Conservation (phyloP, 148 eudicot genomes). For the Camellia sinensis region DNA sequence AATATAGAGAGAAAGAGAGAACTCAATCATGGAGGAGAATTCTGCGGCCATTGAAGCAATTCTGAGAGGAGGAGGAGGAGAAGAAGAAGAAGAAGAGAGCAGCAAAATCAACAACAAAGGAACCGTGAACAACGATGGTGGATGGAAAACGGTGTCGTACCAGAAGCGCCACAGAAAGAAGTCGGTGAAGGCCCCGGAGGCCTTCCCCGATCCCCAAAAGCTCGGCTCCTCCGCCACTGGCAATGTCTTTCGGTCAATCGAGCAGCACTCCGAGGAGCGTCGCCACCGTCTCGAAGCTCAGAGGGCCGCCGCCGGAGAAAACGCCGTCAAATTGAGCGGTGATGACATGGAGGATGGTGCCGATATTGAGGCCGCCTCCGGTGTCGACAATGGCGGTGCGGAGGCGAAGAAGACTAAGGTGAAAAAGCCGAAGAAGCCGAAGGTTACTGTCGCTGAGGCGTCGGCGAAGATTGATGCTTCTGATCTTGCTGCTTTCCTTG, state of each 20-base stretch:
- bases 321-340: conserved; percentile 22
- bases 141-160: conserved; percentile 18
- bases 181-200: neutral
- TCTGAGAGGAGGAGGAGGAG: conserved; percentile 6
- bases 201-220: conserved; percentile 10
- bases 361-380: neutral
- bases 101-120: neutral
- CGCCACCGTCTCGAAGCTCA: conserved; percentile 30
- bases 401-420: conserved; percentile 27
- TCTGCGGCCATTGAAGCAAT: conserved; percentile 3
- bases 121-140: neutral
- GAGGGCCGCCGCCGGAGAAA: conserved; percentile 11
- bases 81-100: conserved; percentile 1
- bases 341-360: conserved; percentile 6
- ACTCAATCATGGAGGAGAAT: conserved; percentile 8
- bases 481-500: conserved; percentile 48
- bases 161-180: conserved; percentile 11
- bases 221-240: neutral
- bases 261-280: conserved; percentile 40
- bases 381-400: conserved; percentile 16
- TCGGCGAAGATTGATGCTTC: conserved; percentile 50
- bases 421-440: conserved; percentile 50
- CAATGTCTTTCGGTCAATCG: conserved; percentile 27
- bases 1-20: conserved; percentile 5
- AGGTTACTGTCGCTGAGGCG: conserved; percentile 52